These are phyloP conservation scores for Trichoderma oligosporum DNA, from an alignment of 2,329 filamentous ascomycete genomes.

Conservation along the genomic window DNA sequence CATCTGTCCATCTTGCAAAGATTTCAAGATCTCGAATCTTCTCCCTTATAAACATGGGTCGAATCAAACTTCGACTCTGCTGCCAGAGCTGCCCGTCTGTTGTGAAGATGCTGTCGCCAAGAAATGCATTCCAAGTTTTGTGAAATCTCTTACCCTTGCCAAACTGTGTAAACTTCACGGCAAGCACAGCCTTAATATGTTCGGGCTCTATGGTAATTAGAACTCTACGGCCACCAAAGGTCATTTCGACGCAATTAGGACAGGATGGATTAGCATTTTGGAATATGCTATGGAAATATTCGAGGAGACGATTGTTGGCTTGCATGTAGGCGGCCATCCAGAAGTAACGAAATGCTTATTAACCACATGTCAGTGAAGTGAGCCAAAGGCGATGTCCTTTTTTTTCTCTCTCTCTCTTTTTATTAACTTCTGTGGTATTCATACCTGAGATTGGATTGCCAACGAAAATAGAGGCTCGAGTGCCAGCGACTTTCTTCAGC, in stretches of 20 bases:
- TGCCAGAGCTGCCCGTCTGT: slow-evolving; percentile 81
- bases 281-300: slow-evolving; percentile 19
- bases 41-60: slow-evolving; percentile 83
- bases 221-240: slow-evolving; percentile 53
- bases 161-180: slow-evolving; percentile 78
- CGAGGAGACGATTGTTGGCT: slow-evolving; percentile 22
- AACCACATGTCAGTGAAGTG: too few species aligned
- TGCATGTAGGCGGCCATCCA: slow-evolving; percentile 28
- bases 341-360: slow-evolving; percentile 1
- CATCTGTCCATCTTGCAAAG: slow-evolving; percentile 53
- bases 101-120: slow-evolving; percentile 72
- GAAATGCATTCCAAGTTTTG: slow-evolving; percentile 67
- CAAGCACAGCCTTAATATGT: slow-evolving; percentile 88
- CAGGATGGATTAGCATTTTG: background rate
- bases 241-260: slow-evolving; percentile 46
- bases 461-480: slow-evolving; percentile 7
- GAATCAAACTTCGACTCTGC: slow-evolving; percentile 69
- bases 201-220: slow-evolving; percentile 79
- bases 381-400: background rate
- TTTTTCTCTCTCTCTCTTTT: too few species aligned
- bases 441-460: slow-evolving; percentile 8
- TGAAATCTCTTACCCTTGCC: slow-evolving; percentile 78
- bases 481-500: slow-evolving; percentile 7
- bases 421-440: too few species aligned
- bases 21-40: slow-evolving; percentile 76